Base-by-base conservation (phyloP, 208 protist genomes). In the Trypanosoma lewisi region DNA sequence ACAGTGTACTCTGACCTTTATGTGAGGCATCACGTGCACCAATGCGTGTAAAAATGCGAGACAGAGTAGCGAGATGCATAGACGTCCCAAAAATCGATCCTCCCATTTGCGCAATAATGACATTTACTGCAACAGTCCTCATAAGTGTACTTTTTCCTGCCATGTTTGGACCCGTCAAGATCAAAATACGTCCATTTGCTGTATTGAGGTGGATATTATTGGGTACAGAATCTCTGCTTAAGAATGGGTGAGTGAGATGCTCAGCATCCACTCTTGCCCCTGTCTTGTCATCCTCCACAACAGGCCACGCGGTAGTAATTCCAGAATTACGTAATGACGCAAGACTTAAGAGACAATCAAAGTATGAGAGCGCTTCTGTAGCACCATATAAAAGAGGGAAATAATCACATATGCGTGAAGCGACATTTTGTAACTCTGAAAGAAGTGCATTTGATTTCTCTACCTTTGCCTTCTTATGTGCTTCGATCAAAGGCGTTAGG, bases 131-230 rank as follows among this genome's bases (percentile, higher is more conserved):
- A 19, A 96, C 80, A n/a, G 95, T 96, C 37, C 98, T 82, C 68
- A 99, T 97, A 19, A 99, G 70, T 0, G 97, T 99, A 45, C 93
- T 98, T 75, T 99, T 99, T 34, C 98, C 98, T 17, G 98, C 98
- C 97, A 99, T 99, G 71, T 99, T 99, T 4, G 98, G 98, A 9
- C 98, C 98, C 7, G 98, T 99, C 17, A 99, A 72, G 16, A 98
- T 74, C 53, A 98, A 78, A 41, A 94, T 69, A 33, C 80, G 75
- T 8, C 80, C 85, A 23, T 49, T 11, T 2, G n/a, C 53, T 12
- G 23, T 51, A 39, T 89, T 75, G 0, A 91, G 59, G 36, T 19
- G 5, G 17, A 90, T 64, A 37, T 56, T 67, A 63, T 93, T 96
- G 23, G 87, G 89, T 9, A 97, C 81, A 30, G 76, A 67, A n/a